Evolutionary conservation across 305 asterid species (phyloP), one percentile per base, ranked within the genome.

Genomic region (Ruellia speciosa): DNA sequence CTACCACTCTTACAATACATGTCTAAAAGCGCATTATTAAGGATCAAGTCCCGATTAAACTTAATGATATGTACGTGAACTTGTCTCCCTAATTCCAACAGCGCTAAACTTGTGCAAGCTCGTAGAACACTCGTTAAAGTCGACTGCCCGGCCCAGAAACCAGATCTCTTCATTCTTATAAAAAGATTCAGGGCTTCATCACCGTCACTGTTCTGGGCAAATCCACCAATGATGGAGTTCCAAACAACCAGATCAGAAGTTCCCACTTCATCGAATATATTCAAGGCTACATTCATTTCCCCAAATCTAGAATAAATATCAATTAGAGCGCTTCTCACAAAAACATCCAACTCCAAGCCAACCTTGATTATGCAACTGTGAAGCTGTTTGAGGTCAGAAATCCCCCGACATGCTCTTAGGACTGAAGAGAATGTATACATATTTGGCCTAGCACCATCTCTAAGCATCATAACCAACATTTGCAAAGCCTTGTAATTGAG

Each of bases 1-100:
- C 78, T 75, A 28, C 96, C 96, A 71, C 89, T 82, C 70, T 87
- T 87, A 68, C 90, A 82, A 56, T 84, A 84, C 92, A 84, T 87
- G 72, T 87, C 94, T 15, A 87, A 61, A 52, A 82, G 92, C 57
- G 87, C 96, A 54, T 87, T 87, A 62, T 79, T 73, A 14, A 86
- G 86, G 66, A 79, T 79, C 68, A 84, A 64, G 70, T 87, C 92
- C 31, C 56, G 79, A 59, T 72, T 49, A 59, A 78, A 84, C 80
- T 84, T 87, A 57, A 87, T 67, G 50, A 84, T 68, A 60, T 84
- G 82, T 69, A 79, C 90, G 67, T 82, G 96, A 20, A 82, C 79
- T 79, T 87, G 94, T 46, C 84, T 81, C 52, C 94, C 96, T 28
- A 84, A 57, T 57, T 84, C 94, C 68, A 84, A 34, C 14, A 87